Evolutionary conservation across 768 basidiomycete species (phyloP).

Genomic region (Hebeloma cylindrosporum): DNA sequence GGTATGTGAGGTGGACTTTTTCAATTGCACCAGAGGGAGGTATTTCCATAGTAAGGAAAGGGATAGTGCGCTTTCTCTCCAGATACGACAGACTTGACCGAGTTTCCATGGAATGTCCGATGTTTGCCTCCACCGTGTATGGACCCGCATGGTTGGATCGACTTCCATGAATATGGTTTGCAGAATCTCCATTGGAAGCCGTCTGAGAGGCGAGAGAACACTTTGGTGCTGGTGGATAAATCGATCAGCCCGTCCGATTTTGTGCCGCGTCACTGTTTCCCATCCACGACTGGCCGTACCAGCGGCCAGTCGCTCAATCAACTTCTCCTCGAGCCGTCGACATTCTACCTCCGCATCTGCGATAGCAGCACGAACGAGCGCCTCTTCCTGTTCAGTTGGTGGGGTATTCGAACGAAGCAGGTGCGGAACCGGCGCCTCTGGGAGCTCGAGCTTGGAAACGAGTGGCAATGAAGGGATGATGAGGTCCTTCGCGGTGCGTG

Average conservation of each 20-base stretch:
- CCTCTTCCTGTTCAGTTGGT: constrained; percentile 17
- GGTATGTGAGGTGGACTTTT: constrained; percentile 3
- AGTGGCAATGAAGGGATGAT: constrained; percentile 17
- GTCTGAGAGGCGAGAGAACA: constrained; percentile 23
- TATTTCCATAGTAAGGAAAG: constrained; percentile 21
- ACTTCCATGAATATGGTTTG: constrained; percentile 23
- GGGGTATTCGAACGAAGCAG: constrained; percentile 21
- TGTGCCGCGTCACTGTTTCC: constrained; percentile 17
- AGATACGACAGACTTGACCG: constrained; percentile 20
- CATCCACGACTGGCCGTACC: constrained; percentile 10
- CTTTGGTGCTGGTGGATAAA: constrained; percentile 22
- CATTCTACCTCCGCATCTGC: constrained; percentile 10
- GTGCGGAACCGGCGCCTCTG: constrained; percentile 20
- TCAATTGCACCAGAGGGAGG: constrained; percentile 18
- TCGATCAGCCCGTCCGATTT: constrained; percentile 16
- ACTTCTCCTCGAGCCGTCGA: constrained; percentile 8
- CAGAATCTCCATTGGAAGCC: constrained; percentile 24
- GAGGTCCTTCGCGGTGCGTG: constrained; percentile 10
- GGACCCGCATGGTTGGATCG: constrained; percentile 3
- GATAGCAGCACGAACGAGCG: constrained; percentile 15
- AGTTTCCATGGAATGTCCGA: constrained; percentile 19
- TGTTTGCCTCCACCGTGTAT: constrained; percentile 10
- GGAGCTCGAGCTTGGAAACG: constrained; percentile 20
- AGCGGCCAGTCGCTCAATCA: constrained; percentile 1
- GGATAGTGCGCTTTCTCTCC: constrained; percentile 19